Base-by-base conservation (phyloP, 352 stramenopile species). In the Phytophthora rubi region DNA sequence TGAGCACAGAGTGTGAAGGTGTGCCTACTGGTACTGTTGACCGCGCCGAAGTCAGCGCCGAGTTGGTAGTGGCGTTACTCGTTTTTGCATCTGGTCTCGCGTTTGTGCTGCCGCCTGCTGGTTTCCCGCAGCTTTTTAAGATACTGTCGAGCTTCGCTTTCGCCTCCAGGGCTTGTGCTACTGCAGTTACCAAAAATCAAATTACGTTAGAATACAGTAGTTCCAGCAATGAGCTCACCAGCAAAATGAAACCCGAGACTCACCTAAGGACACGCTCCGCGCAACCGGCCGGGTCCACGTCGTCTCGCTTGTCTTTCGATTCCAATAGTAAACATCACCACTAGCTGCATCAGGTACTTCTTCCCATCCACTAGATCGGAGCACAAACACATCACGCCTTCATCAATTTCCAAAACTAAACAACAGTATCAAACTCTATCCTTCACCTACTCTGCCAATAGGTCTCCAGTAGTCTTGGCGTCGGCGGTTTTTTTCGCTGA, bases 321-420 rank as follows among this genome's bases (percentile, higher is more conserved):
- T 89, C 88, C 88, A 95, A 55, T 85, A 95, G 74, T 93, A 95
- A 26, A 77, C 61, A 12, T 84, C 73, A 1, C 80, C 73, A 23
- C 81, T 91, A 6, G 77, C 53, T 3, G 81, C 68, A 70, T 95
- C 88, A 12, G 62, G 35, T 6, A 93, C 82, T 61, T 79, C 59
- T 73, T 93, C 72, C 88, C 88, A 95, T 12, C 71, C 82, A 53
- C 85, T 95, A 48, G 16, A 77, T 1, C 26, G 54, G 26, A 67
- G 26, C 5, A 68, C 9, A 51, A 45, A 26, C 12, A 49, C 35
- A 18, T 48, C 7, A 33, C 45, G 47, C 13, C 3, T 52, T 2
- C 21, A 15, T 32, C 10, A 44, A 32, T n/a, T 30, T 53, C 21
- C 21, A 18, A 61, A 51, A 4, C 42, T 5, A 8, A 48, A 45